Base-by-base conservation (phyloP, 108 stramenopile genomes). In the Fragilaria crotonensis region DNA sequence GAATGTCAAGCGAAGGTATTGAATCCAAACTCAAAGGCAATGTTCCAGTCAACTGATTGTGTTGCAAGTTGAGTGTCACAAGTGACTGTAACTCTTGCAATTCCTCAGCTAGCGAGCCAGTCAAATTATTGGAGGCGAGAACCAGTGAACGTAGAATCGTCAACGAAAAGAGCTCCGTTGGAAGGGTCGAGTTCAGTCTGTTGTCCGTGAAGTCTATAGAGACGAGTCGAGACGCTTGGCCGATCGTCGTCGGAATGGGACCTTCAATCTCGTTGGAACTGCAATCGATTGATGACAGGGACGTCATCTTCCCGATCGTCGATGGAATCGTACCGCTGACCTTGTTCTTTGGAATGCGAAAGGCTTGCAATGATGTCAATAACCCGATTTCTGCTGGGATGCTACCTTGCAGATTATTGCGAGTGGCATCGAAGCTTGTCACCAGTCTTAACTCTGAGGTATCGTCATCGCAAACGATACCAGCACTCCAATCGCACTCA, bases 41-140 rank as follows among this genome's bases (percentile, higher is more conserved):
- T 4, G 62, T 52, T 50, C 79, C 79, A 11, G 63, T 68, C 47
- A 80, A 58, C 19, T 60, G 45, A 50, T 80, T 80, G 51, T 64
- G 22, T 25, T 72, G 63, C 33, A 80, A 49, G 49, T 74, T 62
- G 33, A 80, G 55, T 18, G 3, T 59, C 21, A 19, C 32, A 2
- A 41, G 32, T 4, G 29, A 21, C 4, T 22, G 25, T 18, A 60
- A 7, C 5, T 50, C 20, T 41, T 27, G 49, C 18, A 67, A 5
- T 46, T 59, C 58, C 22, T 45, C 33, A 18, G 59, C 59, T 41
- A 67, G 45, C 20, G 18, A 31, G 22, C 57, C 65, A 4, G 45
- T n/a, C 5, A 67, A 45, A 1, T 45, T 27, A 41, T 67, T 67
- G 18, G 49, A 36, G 1, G 44, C 32, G 5, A 60, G 33, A 54